Evolutionary conservation across 805 yeast species (phyloP).

Genomic region (Candida easanensis): DNA sequence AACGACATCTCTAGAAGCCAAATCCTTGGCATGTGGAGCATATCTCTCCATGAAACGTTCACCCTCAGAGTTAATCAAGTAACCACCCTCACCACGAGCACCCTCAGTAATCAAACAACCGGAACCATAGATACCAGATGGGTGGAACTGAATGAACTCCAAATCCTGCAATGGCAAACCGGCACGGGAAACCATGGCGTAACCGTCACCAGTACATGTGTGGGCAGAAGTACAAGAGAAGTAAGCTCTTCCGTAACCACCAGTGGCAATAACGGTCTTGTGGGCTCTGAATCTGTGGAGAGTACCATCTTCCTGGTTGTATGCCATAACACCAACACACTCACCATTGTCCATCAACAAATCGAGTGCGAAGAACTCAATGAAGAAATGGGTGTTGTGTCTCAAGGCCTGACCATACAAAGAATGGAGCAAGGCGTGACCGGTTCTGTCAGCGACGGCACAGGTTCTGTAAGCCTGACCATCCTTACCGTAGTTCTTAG

Average conservation of each 20-base stretch:
- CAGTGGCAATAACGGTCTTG: slow-evolving; percentile 95
- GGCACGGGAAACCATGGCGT: slow-evolving; percentile 97
- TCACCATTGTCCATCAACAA: slow-evolving; percentile 92
- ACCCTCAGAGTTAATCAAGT: slow-evolving; percentile 92
- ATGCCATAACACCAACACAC: slow-evolving; percentile 95
- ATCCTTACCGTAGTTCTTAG: slow-evolving; percentile 93
- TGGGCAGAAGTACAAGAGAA: slow-evolving; percentile 99
- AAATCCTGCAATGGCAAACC: slow-evolving; percentile 97
- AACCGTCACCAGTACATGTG: slow-evolving; percentile 99
- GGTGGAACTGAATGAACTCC: slow-evolving; percentile 98
- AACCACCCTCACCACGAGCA: slow-evolving; percentile 99
- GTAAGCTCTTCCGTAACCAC: slow-evolving; percentile 98
- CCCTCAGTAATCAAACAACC: slow-evolving; percentile 99
- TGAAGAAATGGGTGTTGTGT: slow-evolving; percentile 96
- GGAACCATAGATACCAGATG: slow-evolving; percentile 98
- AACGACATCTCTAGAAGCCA: slow-evolving; percentile 97
- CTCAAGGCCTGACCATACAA: slow-evolving; percentile 94
- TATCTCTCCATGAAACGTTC: slow-evolving; percentile 99
- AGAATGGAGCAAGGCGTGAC: slow-evolving; percentile 94
- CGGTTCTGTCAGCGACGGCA: slow-evolving; percentile 99
- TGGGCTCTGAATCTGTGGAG: slow-evolving; percentile 97
- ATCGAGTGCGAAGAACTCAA: slow-evolving; percentile 95
- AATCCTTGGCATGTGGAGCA: slow-evolving; percentile 97
- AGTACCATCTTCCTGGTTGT: slow-evolving; percentile 98
- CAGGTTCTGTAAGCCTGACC: slow-evolving; percentile 99